Evolutionary conservation across 495 filamentous ascomycete genomes (phyloP), one percentile per base, ranked within the genome.

Genomic region (Aspergillus indologenus): DNA sequence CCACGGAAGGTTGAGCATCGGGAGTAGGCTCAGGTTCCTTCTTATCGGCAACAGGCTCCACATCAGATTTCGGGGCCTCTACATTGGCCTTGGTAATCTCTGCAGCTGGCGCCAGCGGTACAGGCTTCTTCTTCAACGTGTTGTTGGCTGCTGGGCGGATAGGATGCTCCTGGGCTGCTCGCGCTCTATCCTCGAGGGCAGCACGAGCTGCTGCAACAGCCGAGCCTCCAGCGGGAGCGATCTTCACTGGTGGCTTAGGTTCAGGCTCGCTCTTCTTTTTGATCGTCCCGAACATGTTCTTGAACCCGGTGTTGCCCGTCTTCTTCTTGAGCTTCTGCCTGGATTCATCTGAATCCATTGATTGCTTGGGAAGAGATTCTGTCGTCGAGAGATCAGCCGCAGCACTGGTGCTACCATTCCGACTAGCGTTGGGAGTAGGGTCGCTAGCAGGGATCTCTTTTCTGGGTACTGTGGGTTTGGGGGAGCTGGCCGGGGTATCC

Each of bases 181-280:
- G 73, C 31, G 73, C 72, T 53, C 73, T 78, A 54, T 67, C 74
- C 34, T 76, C 73, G 20, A 81, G 72, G 9, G 80, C 80, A 26
- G 80, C 80, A 53, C 80, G 79, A 21, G 80, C 79, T 59, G 77
- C 78, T 19, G 79, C 79, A 54, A 81, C 77, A 48, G 75, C 73
- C 2, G 75, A 75, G 23, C 47, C 47, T 14, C 22, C 47, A 9
- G 67, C 71, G 22, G 34, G 34, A 6, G 63, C 74, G 45, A 65
- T 65, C 53, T 77, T 79, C 67, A 73, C 66, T 5, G 71, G 68
- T 23, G 66, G 65, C 54, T 71, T 69, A 6, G 49, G 34, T 17
- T 60, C 64, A 14, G 51, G 8, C 1, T 69, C 70, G 31, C 47
- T 54, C 68, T 76, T 79, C 65, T 78, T 78, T 66, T 78, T 81